A percentile compares a stretch with the other conserved stretches of the same genome.
These are phyloP conservation scores for Halophytophthora batemanensis DNA, from an alignment of 352 stramenopile genomes.

Conservation along the genomic window DNA sequence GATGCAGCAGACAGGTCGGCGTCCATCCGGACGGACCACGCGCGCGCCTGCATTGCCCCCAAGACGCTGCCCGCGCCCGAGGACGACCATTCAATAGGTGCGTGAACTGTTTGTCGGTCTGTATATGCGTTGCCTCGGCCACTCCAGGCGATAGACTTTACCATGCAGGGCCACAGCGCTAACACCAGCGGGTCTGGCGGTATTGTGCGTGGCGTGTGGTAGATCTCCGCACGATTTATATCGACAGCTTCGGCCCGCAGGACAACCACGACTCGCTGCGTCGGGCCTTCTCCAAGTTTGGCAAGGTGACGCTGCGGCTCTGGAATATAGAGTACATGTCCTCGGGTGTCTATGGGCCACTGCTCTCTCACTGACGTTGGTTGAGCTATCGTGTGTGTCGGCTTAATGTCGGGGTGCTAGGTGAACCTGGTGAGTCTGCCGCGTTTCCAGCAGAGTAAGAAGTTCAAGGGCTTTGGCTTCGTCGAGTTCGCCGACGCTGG, in stretches of 20 bases:
- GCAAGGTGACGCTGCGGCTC: conserved; percentile 36
- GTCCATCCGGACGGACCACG: conserved; percentile 38
- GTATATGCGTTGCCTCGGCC: too few species aligned
- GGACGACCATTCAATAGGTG: conserved; percentile 25
- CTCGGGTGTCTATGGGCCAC: too few species aligned
- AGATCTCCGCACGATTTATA: conserved; percentile 65
- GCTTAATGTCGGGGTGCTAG: conserved; percentile 4
- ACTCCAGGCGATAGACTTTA: too few species aligned
- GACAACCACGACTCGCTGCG: conserved; percentile 75
- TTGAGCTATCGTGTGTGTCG: background rate
- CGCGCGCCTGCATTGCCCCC: conserved; percentile 41
- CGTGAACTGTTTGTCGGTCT: too few species aligned
- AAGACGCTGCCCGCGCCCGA: conserved; percentile 23
- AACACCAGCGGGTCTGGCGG: too few species aligned
- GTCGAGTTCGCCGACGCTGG: conserved; percentile 59
- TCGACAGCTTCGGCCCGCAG: conserved; percentile 55
- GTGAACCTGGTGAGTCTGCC: conserved; percentile 75
- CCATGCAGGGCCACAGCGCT: too few species aligned
- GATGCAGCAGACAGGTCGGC: conserved; percentile 59
- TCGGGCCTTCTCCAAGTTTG: conserved; percentile 49
- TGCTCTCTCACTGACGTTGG: too few species aligned
- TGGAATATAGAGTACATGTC: background rate
- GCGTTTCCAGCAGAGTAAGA: conserved; percentile 56
- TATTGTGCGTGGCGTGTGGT: background rate
- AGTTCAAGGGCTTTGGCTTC: conserved; percentile 85